Evolutionary conservation across 805 yeast species (phyloP), one percentile per base, ranked within the genome.

Genomic region (Millerozyma miso): DNA sequence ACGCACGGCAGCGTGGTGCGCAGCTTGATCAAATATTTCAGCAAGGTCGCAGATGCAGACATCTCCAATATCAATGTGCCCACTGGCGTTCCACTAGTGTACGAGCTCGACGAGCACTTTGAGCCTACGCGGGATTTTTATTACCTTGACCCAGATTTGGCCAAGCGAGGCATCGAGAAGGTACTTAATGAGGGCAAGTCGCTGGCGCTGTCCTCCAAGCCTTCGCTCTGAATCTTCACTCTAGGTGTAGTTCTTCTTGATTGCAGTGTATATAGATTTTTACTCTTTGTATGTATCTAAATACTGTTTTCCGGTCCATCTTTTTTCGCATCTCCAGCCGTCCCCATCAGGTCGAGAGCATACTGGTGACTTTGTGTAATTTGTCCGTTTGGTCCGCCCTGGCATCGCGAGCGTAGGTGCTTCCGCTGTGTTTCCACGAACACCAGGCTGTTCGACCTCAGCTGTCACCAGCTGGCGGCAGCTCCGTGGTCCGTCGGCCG

Each of bases 1-100:
- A 67, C 74, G 8, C 76, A 70, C 47, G 76, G 76, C 4, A 63
- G 69, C 33, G 59, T 69, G 13, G 73, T 67, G 10, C 59, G 76
- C 43, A 63, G 71, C 38, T 50, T 70, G 23, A 69, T 69, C 29
- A 69, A 69, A 51, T 59, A 65, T 40, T 56, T 70, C 23, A 58
- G 58, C 37, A 53, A 56, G 26, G 63, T 69, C 19, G 58, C 63
- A 40, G 72, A 70, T 49, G 59, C 58, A 31, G 67, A 63, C 40
- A 68, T 70, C 26, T 59, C 65, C 34, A 58, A 62, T 35, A 65
- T 70, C 41, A 68, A 70, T 46, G 69, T 69, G 2, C 74, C 76
- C 15, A 70, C 74, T 1, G 76, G 74, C 1, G 62, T 70, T 3
- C 76, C 76, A 7, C 52, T 69, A n/a, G 67, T 68, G 18, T 69